Evolutionary conservation across 2,329 filamentous ascomycete genomes (phyloP).

Genomic region (Xylaria sp.): DNA sequence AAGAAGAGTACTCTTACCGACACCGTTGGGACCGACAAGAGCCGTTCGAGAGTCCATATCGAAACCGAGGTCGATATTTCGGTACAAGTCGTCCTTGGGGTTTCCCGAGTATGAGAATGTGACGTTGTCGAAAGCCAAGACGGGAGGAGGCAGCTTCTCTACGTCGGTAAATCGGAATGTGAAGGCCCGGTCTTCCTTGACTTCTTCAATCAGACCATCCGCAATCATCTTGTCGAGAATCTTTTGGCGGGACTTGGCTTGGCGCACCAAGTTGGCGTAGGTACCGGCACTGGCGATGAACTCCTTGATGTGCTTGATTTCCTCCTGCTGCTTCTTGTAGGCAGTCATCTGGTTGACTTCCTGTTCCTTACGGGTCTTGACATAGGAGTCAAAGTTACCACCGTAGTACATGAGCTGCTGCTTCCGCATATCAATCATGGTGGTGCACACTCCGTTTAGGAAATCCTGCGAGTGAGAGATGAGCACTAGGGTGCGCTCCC

Average conservation of each 20-base stretch:
- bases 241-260: constrained; percentile 99
- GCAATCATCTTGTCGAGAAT: constrained; percentile 99
- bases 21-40: constrained; percentile 97
- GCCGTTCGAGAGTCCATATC: constrained; percentile 99
- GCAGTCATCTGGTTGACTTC: constrained; percentile 99
- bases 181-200: constrained; percentile 86
- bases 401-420: constrained; percentile 95
- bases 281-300: constrained; percentile 99
- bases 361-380: constrained; percentile 93
- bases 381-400: constrained; percentile 99
- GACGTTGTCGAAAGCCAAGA: constrained; percentile 95
- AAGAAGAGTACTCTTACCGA: constrained; percentile 96
- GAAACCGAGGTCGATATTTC: constrained; percentile 96
- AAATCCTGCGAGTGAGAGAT: constrained; percentile 99
- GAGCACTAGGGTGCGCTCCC: constrained; percentile 95
- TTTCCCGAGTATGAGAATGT: constrained; percentile 98
- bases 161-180: constrained; percentile 98
- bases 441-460: constrained; percentile 97
- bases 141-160: constrained; percentile 98
- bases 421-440: constrained; percentile 97
- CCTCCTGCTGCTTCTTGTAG: constrained; percentile 98
- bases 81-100: constrained; percentile 90
- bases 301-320: constrained; percentile 99
- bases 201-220: constrained; percentile 96
- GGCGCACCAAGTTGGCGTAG: constrained; percentile 98